A percentile compares a stretch with the other conserved stretches of the same genome.
Evolutionary conservation across 345 rosid genomes (phyloP).

Genomic region (Eucalyptus cloeziana): DNA sequence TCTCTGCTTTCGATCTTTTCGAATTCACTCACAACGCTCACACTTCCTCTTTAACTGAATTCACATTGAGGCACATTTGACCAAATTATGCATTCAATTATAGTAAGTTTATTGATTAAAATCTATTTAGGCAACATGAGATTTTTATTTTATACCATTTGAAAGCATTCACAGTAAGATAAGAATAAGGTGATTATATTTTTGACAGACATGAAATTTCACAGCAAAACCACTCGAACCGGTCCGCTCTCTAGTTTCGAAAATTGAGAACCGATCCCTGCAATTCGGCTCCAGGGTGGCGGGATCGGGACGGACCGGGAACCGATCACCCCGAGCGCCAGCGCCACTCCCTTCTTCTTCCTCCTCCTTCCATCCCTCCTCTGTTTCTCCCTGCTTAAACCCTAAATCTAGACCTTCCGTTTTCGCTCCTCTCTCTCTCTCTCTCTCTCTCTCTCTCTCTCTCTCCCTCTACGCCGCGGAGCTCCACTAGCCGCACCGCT

Average conservation of each 20-base stretch:
- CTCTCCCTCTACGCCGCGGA: not conserved
- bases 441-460: not conserved
- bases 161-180: too few species aligned
- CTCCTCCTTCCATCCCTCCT: not conserved
- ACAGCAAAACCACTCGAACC: too few species aligned
- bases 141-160: too few species aligned
- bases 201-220: too few species aligned
- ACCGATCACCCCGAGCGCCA: not conserved
- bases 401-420: not conserved
- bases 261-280: not conserved
- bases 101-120: too few species aligned
- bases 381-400: not conserved
- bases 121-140: too few species aligned
- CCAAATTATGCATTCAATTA: too few species aligned
- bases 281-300: too few species aligned
- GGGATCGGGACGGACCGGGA: too few species aligned
- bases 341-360: not conserved
- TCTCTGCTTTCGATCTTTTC: fast-evolving
- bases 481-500: not conserved
- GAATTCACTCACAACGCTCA: too few species aligned
- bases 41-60: not conserved
- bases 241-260: fast-evolving
- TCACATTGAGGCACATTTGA: too few species aligned
- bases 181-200: too few species aligned
- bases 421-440: not conserved